A percentile compares a stretch with the other conserved stretches of the same genome.
Conservation (phyloP, 1,139 yeast genomes). For the Saccharomyces hybrid region DNA sequence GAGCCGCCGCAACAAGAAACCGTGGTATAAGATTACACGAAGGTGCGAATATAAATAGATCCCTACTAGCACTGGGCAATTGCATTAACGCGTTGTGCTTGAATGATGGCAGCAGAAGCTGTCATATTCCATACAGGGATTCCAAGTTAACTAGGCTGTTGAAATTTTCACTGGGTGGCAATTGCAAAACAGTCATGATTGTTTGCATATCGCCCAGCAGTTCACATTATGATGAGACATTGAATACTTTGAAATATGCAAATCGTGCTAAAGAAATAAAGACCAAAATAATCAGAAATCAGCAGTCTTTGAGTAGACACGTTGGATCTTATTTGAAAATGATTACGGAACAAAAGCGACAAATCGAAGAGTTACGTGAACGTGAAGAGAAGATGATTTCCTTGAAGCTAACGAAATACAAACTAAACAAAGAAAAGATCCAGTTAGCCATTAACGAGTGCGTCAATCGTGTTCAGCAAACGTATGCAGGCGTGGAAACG, state of each 20-base stretch:
- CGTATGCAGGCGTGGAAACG: slow-evolving; percentile 39
- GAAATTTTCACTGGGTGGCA: slow-evolving; percentile 86
- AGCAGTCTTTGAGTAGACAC: slow-evolving; percentile 72
- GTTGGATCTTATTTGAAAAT: slow-evolving; percentile 81
- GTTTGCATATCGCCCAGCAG: slow-evolving; percentile 87
- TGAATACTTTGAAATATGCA: slow-evolving; percentile 85
- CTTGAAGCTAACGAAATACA: slow-evolving; percentile 33
- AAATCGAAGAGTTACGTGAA: slow-evolving; percentile 60
- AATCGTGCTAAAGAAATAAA: slow-evolving; percentile 86
- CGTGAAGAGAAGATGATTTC: slow-evolving; percentile 45
- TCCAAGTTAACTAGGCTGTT: slow-evolving; percentile 79
- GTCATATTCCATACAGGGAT: slow-evolving; percentile 86
- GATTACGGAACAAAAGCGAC: slow-evolving; percentile 75
- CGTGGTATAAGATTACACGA: slow-evolving; percentile 73
- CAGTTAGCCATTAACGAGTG: slow-evolving; percentile 37
- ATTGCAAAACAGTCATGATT: slow-evolving; percentile 91
- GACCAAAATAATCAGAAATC: slow-evolving; percentile 70
- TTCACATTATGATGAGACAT: slow-evolving; percentile 82
- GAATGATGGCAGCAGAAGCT: slow-evolving; percentile 24
- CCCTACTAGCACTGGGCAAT: slow-evolving; percentile 82
- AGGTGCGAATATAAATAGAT: slow-evolving; percentile 88
- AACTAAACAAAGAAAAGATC: slow-evolving; percentile 34
- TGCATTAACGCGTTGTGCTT: slow-evolving; percentile 84
- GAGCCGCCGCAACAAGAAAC: slow-evolving; percentile 85
- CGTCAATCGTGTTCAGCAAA: slow-evolving; percentile 36